phyloP scores from a whole-genome alignment of 1,139 yeast genomes.

The Suhomyces maxii region DNA sequence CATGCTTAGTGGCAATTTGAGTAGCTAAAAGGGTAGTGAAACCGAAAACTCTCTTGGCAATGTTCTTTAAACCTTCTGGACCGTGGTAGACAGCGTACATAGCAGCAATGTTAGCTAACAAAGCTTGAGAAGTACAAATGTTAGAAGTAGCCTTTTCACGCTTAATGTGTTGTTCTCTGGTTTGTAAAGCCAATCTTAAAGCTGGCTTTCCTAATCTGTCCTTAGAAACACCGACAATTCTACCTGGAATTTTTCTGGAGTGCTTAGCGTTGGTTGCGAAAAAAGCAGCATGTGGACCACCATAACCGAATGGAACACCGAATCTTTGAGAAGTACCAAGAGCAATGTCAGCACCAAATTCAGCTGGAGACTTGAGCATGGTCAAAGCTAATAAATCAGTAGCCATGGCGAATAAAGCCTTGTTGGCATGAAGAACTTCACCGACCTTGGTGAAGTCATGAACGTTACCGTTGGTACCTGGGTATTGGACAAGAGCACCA shows the following conservation, averaged over 20 bases:
- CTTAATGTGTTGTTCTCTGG: constrained; percentile 96
- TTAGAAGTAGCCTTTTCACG: constrained; percentile 97
- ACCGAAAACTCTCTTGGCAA: constrained; percentile 78
- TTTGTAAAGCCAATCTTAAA: constrained; percentile 87
- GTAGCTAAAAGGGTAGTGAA: constrained; percentile 71
- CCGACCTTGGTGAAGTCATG: constrained; percentile 55
- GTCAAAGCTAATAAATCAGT: constrained; percentile 90
- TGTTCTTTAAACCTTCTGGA: constrained; percentile 79
- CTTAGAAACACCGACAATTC: constrained; percentile 89
- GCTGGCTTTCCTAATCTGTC: constrained; percentile 91
- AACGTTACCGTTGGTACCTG: constrained; percentile 82
- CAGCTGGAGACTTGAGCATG: constrained; percentile 77
- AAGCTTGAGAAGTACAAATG: constrained; percentile 96
- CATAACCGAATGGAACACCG: constrained; percentile 97
- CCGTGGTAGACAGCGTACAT: constrained; percentile 98
- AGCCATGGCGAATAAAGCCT: constrained; percentile 81
- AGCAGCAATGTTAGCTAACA: constrained; percentile 92
- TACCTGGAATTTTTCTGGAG: constrained; percentile 93
- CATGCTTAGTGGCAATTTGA: constrained; percentile 49
- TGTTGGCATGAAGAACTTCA: constrained; percentile 64
- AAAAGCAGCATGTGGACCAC: constrained; percentile 99
- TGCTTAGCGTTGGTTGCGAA: constrained; percentile 78
- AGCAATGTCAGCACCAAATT: constrained; percentile 89
- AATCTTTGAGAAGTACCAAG: constrained; percentile 93
- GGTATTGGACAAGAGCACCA: constrained; percentile 90